phyloP scores from a whole-genome alignment of 73 alveolate genomes.

The Paramecium octaurelia region DNA sequence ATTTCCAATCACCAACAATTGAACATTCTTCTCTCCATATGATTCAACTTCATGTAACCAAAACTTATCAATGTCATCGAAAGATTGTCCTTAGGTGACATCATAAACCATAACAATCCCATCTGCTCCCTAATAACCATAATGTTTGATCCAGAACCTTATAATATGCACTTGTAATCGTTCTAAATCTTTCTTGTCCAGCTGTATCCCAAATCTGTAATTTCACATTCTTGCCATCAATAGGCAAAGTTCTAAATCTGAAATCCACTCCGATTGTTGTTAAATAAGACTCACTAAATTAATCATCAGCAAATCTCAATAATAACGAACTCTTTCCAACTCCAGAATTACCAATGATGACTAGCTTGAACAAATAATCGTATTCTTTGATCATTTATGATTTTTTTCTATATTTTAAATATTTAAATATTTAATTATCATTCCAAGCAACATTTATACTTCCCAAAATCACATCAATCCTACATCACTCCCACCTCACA shows the following conservation, averaged over 20 bases:
- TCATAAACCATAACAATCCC: slow-evolving; percentile 84
- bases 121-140: slow-evolving; percentile 75
- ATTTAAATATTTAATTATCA: not conserved
- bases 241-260: slow-evolving; percentile 60
- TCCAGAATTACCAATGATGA: slow-evolving; percentile 88
- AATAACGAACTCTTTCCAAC: slow-evolving; percentile 85
- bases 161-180: slow-evolving; percentile 75
- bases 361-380: slow-evolving; percentile 83
- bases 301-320: slow-evolving; percentile 87
- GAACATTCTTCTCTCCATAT: slow-evolving; percentile 62
- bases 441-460: not conserved
- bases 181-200: slow-evolving; percentile 93
- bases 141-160: not conserved
- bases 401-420: not conserved
- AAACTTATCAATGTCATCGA: slow-evolving; percentile 66
- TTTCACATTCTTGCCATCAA: slow-evolving; percentile 68
- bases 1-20: slow-evolving; percentile 57
- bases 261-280: slow-evolving; percentile 93
- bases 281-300: slow-evolving; percentile 80
- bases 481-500: not conserved
- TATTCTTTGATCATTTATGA: slow-evolving; percentile 54
- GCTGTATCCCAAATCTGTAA: slow-evolving; percentile 98
- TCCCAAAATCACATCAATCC: not conserved
- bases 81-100: slow-evolving; percentile 71
- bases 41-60: slow-evolving; percentile 62